Conservation (phyloP, 371 early-diverging fungal genomes). For the Mucor mucedo region DNA sequence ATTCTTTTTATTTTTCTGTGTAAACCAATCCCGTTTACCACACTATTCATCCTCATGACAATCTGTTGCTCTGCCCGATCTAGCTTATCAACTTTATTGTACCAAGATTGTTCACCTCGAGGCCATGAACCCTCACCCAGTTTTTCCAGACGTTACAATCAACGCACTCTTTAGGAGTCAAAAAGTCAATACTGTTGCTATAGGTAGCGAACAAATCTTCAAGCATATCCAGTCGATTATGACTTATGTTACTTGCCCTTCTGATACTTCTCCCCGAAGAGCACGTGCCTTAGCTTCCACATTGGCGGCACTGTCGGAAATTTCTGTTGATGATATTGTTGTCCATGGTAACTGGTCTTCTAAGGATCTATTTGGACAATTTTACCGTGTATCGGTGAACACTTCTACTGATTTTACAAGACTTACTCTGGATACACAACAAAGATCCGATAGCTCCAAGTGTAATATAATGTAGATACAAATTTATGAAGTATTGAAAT, state of each 20-base stretch:
- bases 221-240: slow-evolving; percentile 7
- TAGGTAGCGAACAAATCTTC: slow-evolving; percentile 4
- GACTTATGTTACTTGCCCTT: background rate
- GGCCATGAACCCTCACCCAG: slow-evolving; percentile 14
- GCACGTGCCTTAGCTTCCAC: slow-evolving; percentile 30
- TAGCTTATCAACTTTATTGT: slow-evolving; percentile 8
- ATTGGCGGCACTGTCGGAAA: slow-evolving; percentile 17
- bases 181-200: background rate
- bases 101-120: background rate
- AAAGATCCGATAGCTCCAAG: slow-evolving; percentile 15
- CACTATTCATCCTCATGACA: slow-evolving; percentile 13
- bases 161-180: slow-evolving; percentile 18
- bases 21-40: no score
- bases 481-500: slow-evolving; percentile 1
- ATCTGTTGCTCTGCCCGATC: slow-evolving; percentile 23
- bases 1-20: no score
- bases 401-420: slow-evolving; percentile 28
- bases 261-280: slow-evolving; percentile 16
- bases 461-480: slow-evolving; percentile 8
- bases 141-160: slow-evolving; percentile 10
- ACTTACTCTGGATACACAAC: slow-evolving; percentile 17
- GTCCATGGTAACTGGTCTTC: slow-evolving; percentile 30
- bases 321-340: slow-evolving; percentile 30
- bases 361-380: slow-evolving; percentile 2
- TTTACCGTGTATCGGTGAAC: slow-evolving; percentile 36